Base-by-base conservation (phyloP, 2,329 filamentous ascomycete genomes). In the Pseudopyrenochaeta lycopersici region DNA sequence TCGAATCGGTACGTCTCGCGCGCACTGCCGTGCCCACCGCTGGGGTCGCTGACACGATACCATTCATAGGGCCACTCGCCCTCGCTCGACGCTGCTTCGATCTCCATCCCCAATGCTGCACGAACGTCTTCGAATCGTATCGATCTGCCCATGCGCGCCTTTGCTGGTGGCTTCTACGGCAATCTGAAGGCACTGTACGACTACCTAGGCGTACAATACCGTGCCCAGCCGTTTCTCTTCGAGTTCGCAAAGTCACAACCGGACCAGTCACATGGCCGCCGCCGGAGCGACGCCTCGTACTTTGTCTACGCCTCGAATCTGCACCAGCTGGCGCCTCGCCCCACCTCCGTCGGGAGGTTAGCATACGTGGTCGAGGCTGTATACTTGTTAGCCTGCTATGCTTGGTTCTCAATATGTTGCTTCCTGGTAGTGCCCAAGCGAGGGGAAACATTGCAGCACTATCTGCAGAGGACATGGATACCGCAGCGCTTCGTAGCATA, bases 181-280 rank as follows among this genome's bases (percentile, higher is more conserved):
- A 84, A 86, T 55, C 71, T 88, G 43, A 79, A 78, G 56, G 75
- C 77, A 21, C 83, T 88, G 80, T 87, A 87, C 67, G 75, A 82
- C 21, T 76, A 85, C 58, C 71, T 88, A 3, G 78, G 75, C 2
- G 75, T 88, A 11, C 71, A 72, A 5, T 83, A 84, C 53, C 77
- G 80, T 35, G 73, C 78, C 11, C 78, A 84, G 48, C 77, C 75
- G 14, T 86, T 86, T 59, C 68, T 85, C 2, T 88, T 83, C 64
- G 77, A 78, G 33, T 83, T 86, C 52, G 77, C 81, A 68, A 45
- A 42, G 56, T 30, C 55, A 41, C 23, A 27, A 9, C 9, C 23
- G 4, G 23, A 9, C 4, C 23, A 4, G 23, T 27, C 23, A 27
- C 23, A 27, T 4, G 23, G 23, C 23, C 23, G 23, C 4, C 4